A percentile compares a stretch with the other conserved stretches of the same genome.
These are phyloP conservation scores for Verticillium nonalfalfae DNA, from an alignment of 2,329 filamentous ascomycete genomes.

Conservation along the genomic window DNA sequence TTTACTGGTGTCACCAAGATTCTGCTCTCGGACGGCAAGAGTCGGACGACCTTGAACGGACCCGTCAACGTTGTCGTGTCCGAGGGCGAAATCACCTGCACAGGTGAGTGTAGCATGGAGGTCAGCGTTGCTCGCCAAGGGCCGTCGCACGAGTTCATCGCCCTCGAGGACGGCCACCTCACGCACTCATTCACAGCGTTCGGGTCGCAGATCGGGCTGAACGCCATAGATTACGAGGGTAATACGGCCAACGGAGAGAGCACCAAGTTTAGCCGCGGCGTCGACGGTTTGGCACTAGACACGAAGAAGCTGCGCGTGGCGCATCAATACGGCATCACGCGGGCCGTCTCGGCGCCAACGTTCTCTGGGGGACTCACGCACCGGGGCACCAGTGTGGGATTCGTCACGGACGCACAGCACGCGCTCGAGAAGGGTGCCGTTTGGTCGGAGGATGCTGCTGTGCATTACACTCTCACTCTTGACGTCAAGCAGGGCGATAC, in stretches of 20 bases:
- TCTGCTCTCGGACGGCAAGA: conserved; percentile 35
- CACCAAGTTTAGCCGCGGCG: conserved; percentile 47
- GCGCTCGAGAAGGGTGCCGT: conserved; percentile 41
- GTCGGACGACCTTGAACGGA: conserved; percentile 11
- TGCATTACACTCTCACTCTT: conserved; percentile 52
- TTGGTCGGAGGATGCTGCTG: conserved; percentile 45
- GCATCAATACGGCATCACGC: conserved; percentile 50
- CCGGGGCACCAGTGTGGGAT: conserved; percentile 53
- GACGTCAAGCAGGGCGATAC: conserved; percentile 35
- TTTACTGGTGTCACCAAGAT: conserved; percentile 51
- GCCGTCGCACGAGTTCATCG: conserved; percentile 29
- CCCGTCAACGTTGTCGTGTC: conserved; percentile 44
- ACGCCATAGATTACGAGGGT: conserved; percentile 54
- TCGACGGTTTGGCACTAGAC: conserved; percentile 49
- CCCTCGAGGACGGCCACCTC: conserved; percentile 54
- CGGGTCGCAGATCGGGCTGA: conserved; percentile 53
- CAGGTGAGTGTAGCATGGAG: conserved; percentile 45
- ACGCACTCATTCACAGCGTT: conserved; percentile 55
- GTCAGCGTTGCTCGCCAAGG: conserved; percentile 24
- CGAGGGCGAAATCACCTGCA: conserved; percentile 47
- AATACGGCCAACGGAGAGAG: conserved; percentile 45
- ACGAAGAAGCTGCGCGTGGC: conserved; percentile 49
- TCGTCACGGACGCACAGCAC: conserved; percentile 43
- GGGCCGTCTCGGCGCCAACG: conserved; percentile 50
- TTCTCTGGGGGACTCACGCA: conserved; percentile 35